Evolutionary conservation across 768 basidiomycete genomes (phyloP).

Genomic region (Lactifluus volemus): DNA sequence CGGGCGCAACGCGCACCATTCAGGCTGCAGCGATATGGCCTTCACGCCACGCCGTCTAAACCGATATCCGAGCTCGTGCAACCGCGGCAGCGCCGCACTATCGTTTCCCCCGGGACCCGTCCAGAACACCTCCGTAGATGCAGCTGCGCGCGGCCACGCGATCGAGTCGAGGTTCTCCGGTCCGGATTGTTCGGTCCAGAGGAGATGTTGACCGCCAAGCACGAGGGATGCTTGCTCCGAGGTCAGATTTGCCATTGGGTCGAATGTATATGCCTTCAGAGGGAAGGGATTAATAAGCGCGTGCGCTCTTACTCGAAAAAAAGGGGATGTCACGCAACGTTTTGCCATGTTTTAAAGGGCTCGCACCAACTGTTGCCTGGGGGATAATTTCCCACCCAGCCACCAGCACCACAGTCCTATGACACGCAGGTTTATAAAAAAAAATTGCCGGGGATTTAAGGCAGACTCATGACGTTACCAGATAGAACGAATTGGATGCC

Average conservation of each 20-base stretch:
- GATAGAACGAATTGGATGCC: conserved; percentile 71
- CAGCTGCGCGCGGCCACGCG: too few relatives aligned
- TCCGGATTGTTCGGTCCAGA: too few relatives aligned
- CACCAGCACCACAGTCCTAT: conserved; percentile 63
- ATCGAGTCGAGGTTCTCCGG: too few relatives aligned
- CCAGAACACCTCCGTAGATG: too few relatives aligned
- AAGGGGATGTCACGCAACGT: conserved; percentile 31
- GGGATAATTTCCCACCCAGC: conserved; percentile 48
- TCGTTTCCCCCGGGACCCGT: too few relatives aligned
- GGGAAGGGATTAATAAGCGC: background rate
- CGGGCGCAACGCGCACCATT: too few relatives aligned
- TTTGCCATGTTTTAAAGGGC: conserved; percentile 75
- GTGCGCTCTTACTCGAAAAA: background rate
- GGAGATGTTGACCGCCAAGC: too few relatives aligned
- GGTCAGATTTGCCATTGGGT: conserved; percentile 57
- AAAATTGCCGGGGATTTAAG: background rate
- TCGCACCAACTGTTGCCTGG: conserved; percentile 62
- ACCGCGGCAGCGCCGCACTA: too few relatives aligned
- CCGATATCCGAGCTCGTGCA: too few relatives aligned
- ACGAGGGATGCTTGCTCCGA: conserved; percentile 36
- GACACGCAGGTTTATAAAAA: background rate
- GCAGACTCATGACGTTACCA: conserved; percentile 29
- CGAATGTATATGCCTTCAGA: conserved; percentile 53
- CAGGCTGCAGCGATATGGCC: too few relatives aligned
- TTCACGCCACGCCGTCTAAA: too few relatives aligned